Evolutionary conservation across 305 asterid genomes (phyloP).

Genomic region (Stenogyne calaminthoides): DNA sequence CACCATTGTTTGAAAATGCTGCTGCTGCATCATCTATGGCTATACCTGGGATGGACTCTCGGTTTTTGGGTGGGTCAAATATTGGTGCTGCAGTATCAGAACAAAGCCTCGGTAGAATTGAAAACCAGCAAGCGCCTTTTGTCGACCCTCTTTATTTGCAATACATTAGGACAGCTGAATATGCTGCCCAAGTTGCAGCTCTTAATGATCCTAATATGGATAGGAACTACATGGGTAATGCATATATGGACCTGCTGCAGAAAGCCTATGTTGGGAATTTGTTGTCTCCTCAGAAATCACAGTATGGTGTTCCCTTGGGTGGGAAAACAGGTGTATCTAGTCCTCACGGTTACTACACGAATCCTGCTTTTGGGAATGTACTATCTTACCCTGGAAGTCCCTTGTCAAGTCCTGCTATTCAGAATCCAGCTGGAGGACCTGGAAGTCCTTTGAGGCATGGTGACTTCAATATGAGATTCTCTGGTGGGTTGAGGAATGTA

Average conservation of each 20-base stretch:
- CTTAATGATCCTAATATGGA: slow-evolving; percentile 75
- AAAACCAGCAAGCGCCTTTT: slow-evolving; percentile 69
- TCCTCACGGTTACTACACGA: slow-evolving; percentile 88
- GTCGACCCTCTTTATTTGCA: slow-evolving; percentile 83
- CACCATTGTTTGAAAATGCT: slow-evolving; percentile 95
- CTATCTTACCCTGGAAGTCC: slow-evolving; percentile 92
- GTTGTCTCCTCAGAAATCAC: slow-evolving; percentile 77
- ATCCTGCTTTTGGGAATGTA: slow-evolving; percentile 77
- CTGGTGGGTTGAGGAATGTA: slow-evolving; percentile 75
- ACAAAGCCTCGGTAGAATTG: slow-evolving; percentile 64
- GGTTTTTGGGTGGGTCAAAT: slow-evolving; percentile 70
- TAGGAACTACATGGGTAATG: slow-evolving; percentile 67
- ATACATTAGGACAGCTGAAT: slow-evolving; percentile 80
- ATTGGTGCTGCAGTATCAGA: slow-evolving; percentile 58
- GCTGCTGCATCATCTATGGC: slow-evolving; percentile 92
- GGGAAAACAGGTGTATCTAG: slow-evolving; percentile 57
- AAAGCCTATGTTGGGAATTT: slow-evolving; percentile 77
- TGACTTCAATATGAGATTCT: slow-evolving; percentile 66
- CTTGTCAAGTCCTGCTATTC: slow-evolving; percentile 60
- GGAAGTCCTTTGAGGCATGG: slow-evolving; percentile 93
- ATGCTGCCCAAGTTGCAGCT: slow-evolving; percentile 83
- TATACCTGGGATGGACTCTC: slow-evolving; percentile 80
- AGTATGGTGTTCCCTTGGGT: slow-evolving; percentile 65
- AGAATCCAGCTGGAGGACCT: slow-evolving; percentile 67
- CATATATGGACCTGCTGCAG: slow-evolving; percentile 85